Evolutionary conservation across 148 eudicot genomes (phyloP), one percentile per base, ranked within the genome.

Genomic region (Oxyria digyna): DNA sequence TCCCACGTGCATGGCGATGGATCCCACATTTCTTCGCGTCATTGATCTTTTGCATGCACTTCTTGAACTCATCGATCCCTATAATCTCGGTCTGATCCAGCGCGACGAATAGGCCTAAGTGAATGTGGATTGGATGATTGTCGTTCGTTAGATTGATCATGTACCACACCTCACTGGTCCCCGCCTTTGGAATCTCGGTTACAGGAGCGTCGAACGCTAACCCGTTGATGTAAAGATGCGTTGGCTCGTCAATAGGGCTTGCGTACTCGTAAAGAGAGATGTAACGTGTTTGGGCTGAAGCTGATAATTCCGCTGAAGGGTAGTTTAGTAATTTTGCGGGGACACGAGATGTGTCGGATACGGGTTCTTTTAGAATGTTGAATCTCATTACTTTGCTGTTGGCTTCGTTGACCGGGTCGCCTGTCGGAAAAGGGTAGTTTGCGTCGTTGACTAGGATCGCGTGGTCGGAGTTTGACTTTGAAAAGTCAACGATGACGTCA

Each of bases 141-240:
- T 91, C 97, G 17, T 77, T 90, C 29, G 97, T 91, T 2, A 91
- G 81, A 75, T 91, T 89, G 73, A 91, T 91, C 74, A 88, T 83
- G 18, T 87, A 45, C 97, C 97, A 91, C 27, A 91, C 69, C 76
- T 91, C 97, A 0, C 81, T 78, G 6, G 89, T 29, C 42, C 96
- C 97, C 6, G 80, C 90, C 69, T 79, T 89, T 0, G 97, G 97
- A 0, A 37, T 82, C 74, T 91, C 97, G 0, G 97, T 91, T 9
- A 74, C 90, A 0, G 91, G 91, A 0, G 70, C 85, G n/a, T 85
- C 90, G 46, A 70, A 91, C 1, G 96, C 69, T 48, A 81, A 57
- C 1, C 80, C 95, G 64, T 91, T 89, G 70, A 91, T 84, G 66
- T 77, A 87, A 43, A 91, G 73, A 62, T 88, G 96, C 0, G 85